Conservation (phyloP, 164 flowering plant species). For the Piper betle region DNA sequence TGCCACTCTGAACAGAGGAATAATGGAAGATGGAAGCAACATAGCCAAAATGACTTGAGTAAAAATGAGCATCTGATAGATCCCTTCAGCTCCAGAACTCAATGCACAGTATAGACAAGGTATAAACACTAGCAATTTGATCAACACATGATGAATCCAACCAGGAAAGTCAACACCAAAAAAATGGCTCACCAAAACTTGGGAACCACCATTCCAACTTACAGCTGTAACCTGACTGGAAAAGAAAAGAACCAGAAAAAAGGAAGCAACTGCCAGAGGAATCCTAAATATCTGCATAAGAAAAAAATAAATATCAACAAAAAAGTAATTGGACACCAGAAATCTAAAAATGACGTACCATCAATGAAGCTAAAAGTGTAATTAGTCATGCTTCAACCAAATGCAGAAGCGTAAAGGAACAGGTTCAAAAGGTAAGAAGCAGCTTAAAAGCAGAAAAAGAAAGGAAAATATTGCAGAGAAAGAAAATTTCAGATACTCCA, state of each 20-base stretch:
- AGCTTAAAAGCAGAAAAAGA: no score
- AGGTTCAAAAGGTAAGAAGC: no score
- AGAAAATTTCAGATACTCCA: no score
- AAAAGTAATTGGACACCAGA: not conserved
- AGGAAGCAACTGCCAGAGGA: slow-evolving; percentile 39
- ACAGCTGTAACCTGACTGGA: slow-evolving; percentile 53
- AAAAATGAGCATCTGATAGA: slow-evolving; percentile 73
- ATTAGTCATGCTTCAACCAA: no score
- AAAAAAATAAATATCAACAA: not conserved
- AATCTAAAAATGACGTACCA: no score
- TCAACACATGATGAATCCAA: slow-evolving; percentile 68
- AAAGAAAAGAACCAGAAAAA: slow-evolving; percentile 41
- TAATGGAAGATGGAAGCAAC: slow-evolving; percentile 82
- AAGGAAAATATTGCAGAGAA: no score
- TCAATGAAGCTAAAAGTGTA: no score
- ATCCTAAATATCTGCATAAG: slow-evolving; percentile 53
- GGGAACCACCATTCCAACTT: slow-evolving; percentile 52
- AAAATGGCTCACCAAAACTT: slow-evolving; percentile 40
- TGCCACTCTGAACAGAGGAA: slow-evolving; percentile 84
- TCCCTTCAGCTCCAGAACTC: slow-evolving; percentile 76
- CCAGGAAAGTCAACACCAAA: slow-evolving; percentile 47
- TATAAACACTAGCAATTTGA: slow-evolving; percentile 46
- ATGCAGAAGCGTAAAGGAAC: no score
- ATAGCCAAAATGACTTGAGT: slow-evolving; percentile 75
- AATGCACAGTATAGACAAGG: slow-evolving; percentile 64